Conservation (phyloP, 2,329 filamentous ascomycete genomes). For the Magnaporthiopsis rhizophila region DNA sequence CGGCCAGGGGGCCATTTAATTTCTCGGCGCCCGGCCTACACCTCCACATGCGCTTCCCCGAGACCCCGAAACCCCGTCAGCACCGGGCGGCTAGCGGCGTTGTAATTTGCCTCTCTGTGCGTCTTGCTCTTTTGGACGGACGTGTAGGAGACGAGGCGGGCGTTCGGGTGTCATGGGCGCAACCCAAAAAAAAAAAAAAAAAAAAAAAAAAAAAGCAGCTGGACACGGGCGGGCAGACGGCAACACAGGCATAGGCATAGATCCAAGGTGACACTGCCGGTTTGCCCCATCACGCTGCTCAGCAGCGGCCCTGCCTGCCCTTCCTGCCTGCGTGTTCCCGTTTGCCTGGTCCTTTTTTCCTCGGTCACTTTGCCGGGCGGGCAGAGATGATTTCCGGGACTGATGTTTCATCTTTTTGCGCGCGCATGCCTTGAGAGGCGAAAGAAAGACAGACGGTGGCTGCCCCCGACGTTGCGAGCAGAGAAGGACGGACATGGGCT, state of each 20-base stretch:
- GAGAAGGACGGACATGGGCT: too few relatives aligned
- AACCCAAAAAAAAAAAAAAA: accelerated
- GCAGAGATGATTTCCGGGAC: not conserved
- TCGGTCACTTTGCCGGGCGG: not conserved
- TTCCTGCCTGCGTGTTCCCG: not conserved
- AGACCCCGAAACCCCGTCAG: not conserved
- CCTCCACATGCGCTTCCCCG: not conserved
- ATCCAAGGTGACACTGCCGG: not conserved
- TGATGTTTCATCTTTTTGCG: not conserved
- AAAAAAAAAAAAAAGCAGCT: not conserved
- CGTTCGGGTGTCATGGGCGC: not conserved
- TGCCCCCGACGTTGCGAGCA: too few relatives aligned
- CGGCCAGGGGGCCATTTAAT: not conserved
- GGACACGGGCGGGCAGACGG: not conserved
- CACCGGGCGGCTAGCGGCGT: not conserved
- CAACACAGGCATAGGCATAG: not conserved
- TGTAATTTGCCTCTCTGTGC: not conserved
- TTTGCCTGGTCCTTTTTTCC: not conserved
- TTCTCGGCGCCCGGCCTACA: too few relatives aligned
- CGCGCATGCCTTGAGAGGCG: not conserved
- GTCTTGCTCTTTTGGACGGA: not conserved
- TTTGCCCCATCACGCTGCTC: not conserved
- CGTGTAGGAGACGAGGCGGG: not conserved
- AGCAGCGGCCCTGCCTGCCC: not conserved
- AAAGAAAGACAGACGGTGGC: too few relatives aligned